phyloP scores from a whole-genome alignment of 1,139 yeast genomes.

The Kurtzmaniella quercitrusa region DNA sequence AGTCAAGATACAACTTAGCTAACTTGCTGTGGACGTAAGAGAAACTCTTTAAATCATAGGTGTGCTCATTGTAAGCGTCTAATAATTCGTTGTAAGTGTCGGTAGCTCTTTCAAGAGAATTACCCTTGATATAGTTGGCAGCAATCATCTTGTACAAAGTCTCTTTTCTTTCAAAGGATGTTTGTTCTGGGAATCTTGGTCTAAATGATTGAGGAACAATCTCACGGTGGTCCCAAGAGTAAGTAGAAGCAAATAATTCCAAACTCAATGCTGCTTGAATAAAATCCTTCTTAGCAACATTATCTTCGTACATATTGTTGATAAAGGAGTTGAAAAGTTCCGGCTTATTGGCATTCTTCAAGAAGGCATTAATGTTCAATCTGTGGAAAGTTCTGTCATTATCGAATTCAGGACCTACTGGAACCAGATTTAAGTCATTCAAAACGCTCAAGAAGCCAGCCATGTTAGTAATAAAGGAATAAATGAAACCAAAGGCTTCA shows the following conservation, averaged over 20 bases:
- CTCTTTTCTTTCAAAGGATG: constrained; percentile 80
- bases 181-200: constrained; percentile 75
- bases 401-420: constrained; percentile 78
- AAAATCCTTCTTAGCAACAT: constrained; percentile 55
- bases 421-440: constrained; percentile 68
- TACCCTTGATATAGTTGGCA: constrained; percentile 64
- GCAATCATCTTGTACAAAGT: constrained; percentile 70
- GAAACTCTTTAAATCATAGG: constrained; percentile 74
- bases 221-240: constrained; percentile 66
- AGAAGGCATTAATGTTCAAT: constrained; percentile 70
- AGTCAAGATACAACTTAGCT: constrained; percentile 61
- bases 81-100: constrained; percentile 74
- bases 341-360: constrained; percentile 76
- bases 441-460: constrained; percentile 63
- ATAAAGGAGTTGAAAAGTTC: constrained; percentile 77
- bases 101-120: constrained; percentile 72
- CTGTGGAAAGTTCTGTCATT: constrained; percentile 83
- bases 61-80: constrained; percentile 66
- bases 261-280: constrained; percentile 83
- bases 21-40: constrained; percentile 69
- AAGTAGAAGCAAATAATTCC: constrained; percentile 73
- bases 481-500: constrained; percentile 53
- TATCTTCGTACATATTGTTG: constrained; percentile 67
- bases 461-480: constrained; percentile 52
- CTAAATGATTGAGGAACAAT: constrained; percentile 53